A percentile compares a stretch with the other conserved stretches of the same genome.
phyloP scores from a whole-genome alignment of 2,329 filamentous ascomycete species.

The Monosporascus cannonballus region DNA sequence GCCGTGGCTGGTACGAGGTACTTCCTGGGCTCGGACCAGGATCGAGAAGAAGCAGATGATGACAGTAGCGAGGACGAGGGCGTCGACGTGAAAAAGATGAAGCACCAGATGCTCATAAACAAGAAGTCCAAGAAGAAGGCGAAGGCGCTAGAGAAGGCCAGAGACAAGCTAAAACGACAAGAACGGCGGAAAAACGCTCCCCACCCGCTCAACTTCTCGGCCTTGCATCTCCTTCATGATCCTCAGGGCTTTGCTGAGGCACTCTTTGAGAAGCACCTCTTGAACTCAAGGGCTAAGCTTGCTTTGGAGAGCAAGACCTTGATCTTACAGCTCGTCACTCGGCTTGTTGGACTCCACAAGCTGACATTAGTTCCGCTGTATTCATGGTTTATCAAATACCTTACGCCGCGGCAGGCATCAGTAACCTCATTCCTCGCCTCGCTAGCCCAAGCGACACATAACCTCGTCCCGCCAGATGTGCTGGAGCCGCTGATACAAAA shows the following conservation, averaged over 20 bases:
- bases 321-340: constrained; percentile 85
- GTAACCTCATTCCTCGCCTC: constrained; percentile 93
- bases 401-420: constrained; percentile 80
- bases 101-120: constrained; percentile 85
- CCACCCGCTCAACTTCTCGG: constrained; percentile 90
- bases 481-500: constrained; percentile 88
- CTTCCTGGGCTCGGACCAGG: constrained; percentile 93
- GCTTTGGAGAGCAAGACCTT: constrained; percentile 82
- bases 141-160: constrained; percentile 71
- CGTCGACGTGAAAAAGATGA: constrained; percentile 71
- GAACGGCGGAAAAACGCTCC: constrained; percentile 85
- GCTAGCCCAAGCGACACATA: constrained; percentile 86
- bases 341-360: constrained; percentile 88
- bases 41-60: constrained; percentile 87
- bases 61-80: constrained; percentile 79
- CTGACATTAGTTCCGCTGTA: constrained; percentile 85
- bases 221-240: constrained; percentile 87
- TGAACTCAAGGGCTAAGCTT: constrained; percentile 78
- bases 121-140: constrained; percentile 92
- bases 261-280: constrained; percentile 85
- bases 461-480: constrained; percentile 84
- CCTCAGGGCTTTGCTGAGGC: constrained; percentile 89
- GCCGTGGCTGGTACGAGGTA: constrained; percentile 82
- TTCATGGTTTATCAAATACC: constrained; percentile 91
- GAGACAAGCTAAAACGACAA: constrained; percentile 73